phyloP scores from a whole-genome alignment of 83 land plant genomes.

The Thuja plicata region DNA sequence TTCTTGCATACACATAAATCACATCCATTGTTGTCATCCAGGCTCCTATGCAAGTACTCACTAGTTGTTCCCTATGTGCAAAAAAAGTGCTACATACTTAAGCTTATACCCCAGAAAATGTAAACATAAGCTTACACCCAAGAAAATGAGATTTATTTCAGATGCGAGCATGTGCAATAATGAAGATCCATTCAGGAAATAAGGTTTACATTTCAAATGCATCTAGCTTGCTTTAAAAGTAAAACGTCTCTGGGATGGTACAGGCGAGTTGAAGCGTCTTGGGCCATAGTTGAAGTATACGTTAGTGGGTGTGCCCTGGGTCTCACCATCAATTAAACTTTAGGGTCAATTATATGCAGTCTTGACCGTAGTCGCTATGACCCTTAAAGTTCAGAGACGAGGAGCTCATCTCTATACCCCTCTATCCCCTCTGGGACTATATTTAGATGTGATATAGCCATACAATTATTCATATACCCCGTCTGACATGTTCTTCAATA shows the following conservation, averaged over 20 bases:
- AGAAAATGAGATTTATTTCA: too few species aligned
- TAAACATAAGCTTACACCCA: too few species aligned
- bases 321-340: background rate
- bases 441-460: too few species aligned
- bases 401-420: too few species aligned
- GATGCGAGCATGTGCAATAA: background rate
- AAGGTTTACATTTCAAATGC: background rate
- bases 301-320: background rate
- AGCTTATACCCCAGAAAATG: too few species aligned
- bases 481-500: too few species aligned
- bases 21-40: background rate
- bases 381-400: too few species aligned
- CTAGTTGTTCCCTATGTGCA: background rate
- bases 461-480: too few species aligned
- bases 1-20: background rate
- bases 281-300: background rate
- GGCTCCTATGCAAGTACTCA: background rate
- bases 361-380: too few species aligned
- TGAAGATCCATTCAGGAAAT: background rate
- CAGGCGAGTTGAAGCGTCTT: background rate
- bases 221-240: background rate
- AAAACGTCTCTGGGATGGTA: background rate
- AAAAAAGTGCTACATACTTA: background rate
- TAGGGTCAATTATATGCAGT: background rate
- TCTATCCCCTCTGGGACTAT: too few species aligned